A percentile compares a stretch with the other conserved stretches of the same genome.
Evolutionary conservation across 2,329 filamentous ascomycete genomes (phyloP).

Genomic region (Pyricularia sp.): DNA sequence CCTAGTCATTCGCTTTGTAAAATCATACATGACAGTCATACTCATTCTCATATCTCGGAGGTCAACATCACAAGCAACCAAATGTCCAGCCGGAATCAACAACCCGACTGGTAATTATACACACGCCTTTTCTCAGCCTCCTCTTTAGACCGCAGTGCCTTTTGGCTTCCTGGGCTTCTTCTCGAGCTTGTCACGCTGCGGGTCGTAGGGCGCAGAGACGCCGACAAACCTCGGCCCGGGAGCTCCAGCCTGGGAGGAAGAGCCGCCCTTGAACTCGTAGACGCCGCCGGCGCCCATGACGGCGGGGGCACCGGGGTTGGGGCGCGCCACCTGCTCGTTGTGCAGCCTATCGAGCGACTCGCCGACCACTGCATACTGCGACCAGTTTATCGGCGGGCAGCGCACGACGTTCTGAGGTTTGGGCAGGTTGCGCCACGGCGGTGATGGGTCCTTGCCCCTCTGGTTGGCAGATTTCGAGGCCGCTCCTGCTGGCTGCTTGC

Average conservation of each 20-base stretch:
- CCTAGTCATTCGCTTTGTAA: background rate
- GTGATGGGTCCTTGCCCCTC: constrained; percentile 10
- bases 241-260: constrained; percentile 11
- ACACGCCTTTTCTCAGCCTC: background rate
- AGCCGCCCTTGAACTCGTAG: constrained; percentile 38
- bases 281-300: constrained; percentile 30
- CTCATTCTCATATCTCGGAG: background rate
- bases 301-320: constrained; percentile 39
- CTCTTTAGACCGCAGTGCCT: background rate
- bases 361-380: constrained; percentile 84
- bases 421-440: constrained; percentile 45
- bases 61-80: no score
- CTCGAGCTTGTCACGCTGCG: constrained; percentile 39
- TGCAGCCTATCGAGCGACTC: constrained; percentile 78
- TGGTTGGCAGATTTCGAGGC: constrained; percentile 14
- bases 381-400: constrained; percentile 88
- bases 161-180: constrained; percentile 19
- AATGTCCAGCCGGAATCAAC: background rate
- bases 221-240: constrained; percentile 31
- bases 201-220: constrained; percentile 47
- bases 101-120: background rate
- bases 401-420: constrained; percentile 74
- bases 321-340: constrained; percentile 63
- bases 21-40: background rate
- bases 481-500: constrained; percentile 1